These are phyloP conservation scores for Suillus ampliporus DNA, from an alignment of 768 basidiomycete genomes.

Conservation along the genomic window DNA sequence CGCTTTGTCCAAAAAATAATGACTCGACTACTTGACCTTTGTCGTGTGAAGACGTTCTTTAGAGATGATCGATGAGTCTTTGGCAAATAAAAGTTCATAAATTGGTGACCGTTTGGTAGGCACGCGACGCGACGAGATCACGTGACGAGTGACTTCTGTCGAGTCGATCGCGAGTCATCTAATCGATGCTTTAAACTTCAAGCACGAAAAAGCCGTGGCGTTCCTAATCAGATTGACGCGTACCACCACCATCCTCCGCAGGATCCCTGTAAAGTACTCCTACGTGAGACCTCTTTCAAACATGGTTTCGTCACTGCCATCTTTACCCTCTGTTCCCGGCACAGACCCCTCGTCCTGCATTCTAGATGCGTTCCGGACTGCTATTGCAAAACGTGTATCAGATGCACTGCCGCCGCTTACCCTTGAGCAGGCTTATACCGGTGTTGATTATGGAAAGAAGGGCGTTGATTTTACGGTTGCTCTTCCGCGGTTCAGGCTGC, in stretches of 20 bases:
- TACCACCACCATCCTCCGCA: neutral
- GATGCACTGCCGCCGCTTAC: slow-evolving; percentile 68
- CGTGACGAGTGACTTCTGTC: too few relatives aligned
- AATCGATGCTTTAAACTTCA: too few relatives aligned
- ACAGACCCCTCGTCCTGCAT: slow-evolving; percentile 69
- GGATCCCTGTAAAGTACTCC: neutral
- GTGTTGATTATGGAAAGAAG: slow-evolving; percentile 91
- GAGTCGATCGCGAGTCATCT: too few relatives aligned
- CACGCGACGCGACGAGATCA: too few relatives aligned
- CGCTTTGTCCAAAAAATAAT: slow-evolving; percentile 10
- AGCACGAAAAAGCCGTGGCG: too few relatives aligned
- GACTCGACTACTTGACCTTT: too few relatives aligned
- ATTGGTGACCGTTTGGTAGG: too few relatives aligned
- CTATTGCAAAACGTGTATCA: slow-evolving; percentile 75
- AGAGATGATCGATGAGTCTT: too few relatives aligned
- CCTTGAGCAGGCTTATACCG: slow-evolving; percentile 79
- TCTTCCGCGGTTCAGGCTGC: slow-evolving; percentile 86
- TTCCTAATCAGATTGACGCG: neutral
- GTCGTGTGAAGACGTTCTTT: too few relatives aligned
- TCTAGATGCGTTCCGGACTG: slow-evolving; percentile 80
- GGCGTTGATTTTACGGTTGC: slow-evolving; percentile 94
- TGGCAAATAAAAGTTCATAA: too few relatives aligned
- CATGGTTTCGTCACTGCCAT: slow-evolving; percentile 42
- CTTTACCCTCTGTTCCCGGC: slow-evolving; percentile 47
- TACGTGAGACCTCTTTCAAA: slow-evolving; percentile 16